Conservation (phyloP, 768 basidiomycete species). For the Leccinellum albellum region DNA sequence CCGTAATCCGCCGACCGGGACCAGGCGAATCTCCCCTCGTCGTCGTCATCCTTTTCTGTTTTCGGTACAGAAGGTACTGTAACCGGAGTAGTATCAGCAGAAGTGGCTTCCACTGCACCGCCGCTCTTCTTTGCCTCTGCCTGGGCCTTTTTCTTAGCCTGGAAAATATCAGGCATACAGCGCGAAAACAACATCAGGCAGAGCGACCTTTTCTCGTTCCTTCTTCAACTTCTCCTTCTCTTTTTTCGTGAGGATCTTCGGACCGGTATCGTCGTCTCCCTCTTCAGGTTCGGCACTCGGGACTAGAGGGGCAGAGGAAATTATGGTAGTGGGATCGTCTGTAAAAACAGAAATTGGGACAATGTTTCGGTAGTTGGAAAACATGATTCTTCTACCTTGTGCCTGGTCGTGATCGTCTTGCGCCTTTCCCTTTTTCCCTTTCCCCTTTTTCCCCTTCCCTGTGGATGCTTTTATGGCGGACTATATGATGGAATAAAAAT, state of each 20-base stretch:
- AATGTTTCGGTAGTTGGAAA: not conserved
- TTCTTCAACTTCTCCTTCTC: slow-evolving; percentile 98
- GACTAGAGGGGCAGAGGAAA: slow-evolving; percentile 26
- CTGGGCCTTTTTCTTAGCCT: slow-evolving; percentile 81
- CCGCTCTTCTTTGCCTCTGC: slow-evolving; percentile 74
- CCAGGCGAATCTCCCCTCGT: too few relatives aligned
- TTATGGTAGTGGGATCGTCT: slow-evolving; percentile 25
- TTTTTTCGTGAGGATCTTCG: slow-evolving; percentile 82
- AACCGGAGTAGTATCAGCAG: slow-evolving; percentile 22
- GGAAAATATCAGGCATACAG: slow-evolving; percentile 12
- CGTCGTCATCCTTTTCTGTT: slow-evolving; percentile 51
- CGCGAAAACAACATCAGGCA: not conserved
- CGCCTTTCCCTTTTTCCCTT: slow-evolving; percentile 19
- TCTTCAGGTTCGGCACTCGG: slow-evolving; percentile 31
- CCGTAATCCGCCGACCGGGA: too few relatives aligned
- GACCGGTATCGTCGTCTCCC: slow-evolving; percentile 46
- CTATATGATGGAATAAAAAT: slow-evolving; percentile 31
- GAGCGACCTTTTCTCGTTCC: slow-evolving; percentile 84
- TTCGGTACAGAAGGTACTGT: slow-evolving; percentile 27
- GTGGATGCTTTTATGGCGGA: slow-evolving; percentile 59
- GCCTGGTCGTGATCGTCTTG: slow-evolving; percentile 13
- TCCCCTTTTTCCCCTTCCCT: slow-evolving; percentile 21
- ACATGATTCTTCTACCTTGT: slow-evolving; percentile 7
- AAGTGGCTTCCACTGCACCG: slow-evolving; percentile 30
- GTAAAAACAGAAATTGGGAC: not conserved